A percentile compares a stretch with the other conserved stretches of the same genome.
Evolutionary conservation across 2,329 filamentous ascomycete genomes (phyloP).

Genomic region (Epichloe uncinata): DNA sequence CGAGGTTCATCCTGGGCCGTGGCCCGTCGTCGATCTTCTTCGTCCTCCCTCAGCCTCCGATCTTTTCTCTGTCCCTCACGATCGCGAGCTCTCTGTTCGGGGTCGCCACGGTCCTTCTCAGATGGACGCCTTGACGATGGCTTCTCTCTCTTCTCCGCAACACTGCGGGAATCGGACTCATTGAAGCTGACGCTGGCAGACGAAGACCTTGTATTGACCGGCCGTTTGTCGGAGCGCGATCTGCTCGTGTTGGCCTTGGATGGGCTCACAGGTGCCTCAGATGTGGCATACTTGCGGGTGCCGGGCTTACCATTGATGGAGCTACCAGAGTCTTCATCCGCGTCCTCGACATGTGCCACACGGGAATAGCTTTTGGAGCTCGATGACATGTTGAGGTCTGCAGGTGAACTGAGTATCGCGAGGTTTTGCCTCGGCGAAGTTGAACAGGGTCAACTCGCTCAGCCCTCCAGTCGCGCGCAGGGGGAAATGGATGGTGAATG

Average conservation of each 20-base stretch:
- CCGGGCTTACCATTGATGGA: slow-evolving; percentile 25
- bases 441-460: neutral
- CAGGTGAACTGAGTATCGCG: slow-evolving; percentile 1
- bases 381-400: slow-evolving; percentile 27
- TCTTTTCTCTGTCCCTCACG: slow-evolving; percentile 18
- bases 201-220: slow-evolving; percentile 22
- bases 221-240: slow-evolving; percentile 27
- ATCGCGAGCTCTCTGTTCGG: slow-evolving; percentile 11
- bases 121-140: slow-evolving; percentile 9
- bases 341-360: slow-evolving; percentile 35
- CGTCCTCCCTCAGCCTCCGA: slow-evolving; percentile 12
- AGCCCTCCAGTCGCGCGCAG: neutral
- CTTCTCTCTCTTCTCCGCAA: slow-evolving; percentile 17
- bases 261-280: slow-evolving; percentile 27
- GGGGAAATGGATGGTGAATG: neutral
- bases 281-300: slow-evolving; percentile 33
- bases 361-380: slow-evolving; percentile 17
- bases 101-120: slow-evolving; percentile 11
- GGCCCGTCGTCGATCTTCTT: slow-evolving; percentile 7
- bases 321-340: slow-evolving; percentile 33
- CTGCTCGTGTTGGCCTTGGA: slow-evolving; percentile 39
- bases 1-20: slow-evolving; percentile 13
- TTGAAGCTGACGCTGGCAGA: slow-evolving; percentile 23
- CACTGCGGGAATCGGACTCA: slow-evolving; percentile 32
- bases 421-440: slow-evolving; percentile 1